Conservation (phyloP, 139 green algal species). For the Micractinium conductrix region DNA sequence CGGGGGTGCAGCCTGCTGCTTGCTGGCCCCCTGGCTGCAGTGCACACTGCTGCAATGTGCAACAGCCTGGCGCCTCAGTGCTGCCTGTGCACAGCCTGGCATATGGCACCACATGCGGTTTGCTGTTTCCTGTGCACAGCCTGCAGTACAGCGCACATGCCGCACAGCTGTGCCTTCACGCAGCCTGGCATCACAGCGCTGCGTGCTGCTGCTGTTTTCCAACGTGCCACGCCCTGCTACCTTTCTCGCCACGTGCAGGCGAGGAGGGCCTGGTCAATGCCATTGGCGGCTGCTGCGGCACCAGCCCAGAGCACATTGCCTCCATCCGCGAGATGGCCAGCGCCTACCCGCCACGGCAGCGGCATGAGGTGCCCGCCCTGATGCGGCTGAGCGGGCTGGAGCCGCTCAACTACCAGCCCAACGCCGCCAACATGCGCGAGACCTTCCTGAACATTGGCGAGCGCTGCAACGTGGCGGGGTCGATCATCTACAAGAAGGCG, state of each 20-base stretch:
- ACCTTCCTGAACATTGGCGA: conserved; percentile 98
- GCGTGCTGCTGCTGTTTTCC: too few relatives aligned
- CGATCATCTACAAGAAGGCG: conserved; percentile 96
- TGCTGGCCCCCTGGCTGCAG: too few relatives aligned
- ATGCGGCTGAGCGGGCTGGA: conserved; percentile 95
- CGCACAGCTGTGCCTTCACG: background rate
- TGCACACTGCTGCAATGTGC: too few relatives aligned
- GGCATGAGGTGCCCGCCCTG: conserved; percentile 65
- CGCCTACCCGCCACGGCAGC: conserved; percentile 72
- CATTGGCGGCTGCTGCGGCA: conserved; percentile 97
- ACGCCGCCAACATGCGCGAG: conserved; percentile 74
- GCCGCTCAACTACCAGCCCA: conserved; percentile 92
- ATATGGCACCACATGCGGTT: too few relatives aligned
- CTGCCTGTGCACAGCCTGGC: too few relatives aligned
- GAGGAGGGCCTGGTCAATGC: conserved; percentile 91
- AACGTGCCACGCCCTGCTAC: too few relatives aligned
- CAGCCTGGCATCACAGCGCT: background rate
- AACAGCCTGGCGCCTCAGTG: too few relatives aligned
- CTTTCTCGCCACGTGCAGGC: conserved; percentile 38
- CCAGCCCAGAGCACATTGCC: conserved; percentile 90
- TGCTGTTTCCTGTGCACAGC: background rate
- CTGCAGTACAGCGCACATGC: background rate
- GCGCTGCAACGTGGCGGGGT: conserved; percentile 98
- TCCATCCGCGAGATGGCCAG: conserved; percentile 71
- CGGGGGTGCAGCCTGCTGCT: background rate